Conservation (phyloP, 2,329 filamentous ascomycete genomes). For the Phaeosphaeria sp. region DNA sequence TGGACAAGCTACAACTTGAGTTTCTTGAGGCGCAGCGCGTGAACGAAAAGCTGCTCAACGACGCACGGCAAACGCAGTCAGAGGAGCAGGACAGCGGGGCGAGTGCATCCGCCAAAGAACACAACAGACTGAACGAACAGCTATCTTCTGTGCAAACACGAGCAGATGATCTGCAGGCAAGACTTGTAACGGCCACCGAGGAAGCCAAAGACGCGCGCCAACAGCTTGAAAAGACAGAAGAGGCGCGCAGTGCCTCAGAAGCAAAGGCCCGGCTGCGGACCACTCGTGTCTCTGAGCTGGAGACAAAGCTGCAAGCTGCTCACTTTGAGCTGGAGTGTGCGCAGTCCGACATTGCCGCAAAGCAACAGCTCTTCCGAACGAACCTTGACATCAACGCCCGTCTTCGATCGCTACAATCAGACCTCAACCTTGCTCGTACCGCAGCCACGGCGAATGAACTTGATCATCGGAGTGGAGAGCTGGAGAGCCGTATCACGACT, state of each 20-base stretch:
- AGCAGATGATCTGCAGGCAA: conserved; percentile 31
- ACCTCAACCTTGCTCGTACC: conserved; percentile 20
- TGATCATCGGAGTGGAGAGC: background rate
- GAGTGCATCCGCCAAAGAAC: conserved; percentile 13
- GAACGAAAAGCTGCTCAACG: conserved; percentile 15
- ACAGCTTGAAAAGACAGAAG: conserved; percentile 21
- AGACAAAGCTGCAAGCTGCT: conserved; percentile 29
- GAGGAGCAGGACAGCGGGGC: conserved; percentile 1
- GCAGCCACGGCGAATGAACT: conserved; percentile 7
- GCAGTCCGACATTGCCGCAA: conserved; percentile 30
- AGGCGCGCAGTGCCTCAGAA: conserved; percentile 13
- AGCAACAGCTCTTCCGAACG: conserved; percentile 34
- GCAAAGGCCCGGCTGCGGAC: conserved; percentile 13
- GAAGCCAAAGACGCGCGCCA: conserved; percentile 35
- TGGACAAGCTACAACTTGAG: conserved; percentile 24
- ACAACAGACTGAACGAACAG: conserved; percentile 21
- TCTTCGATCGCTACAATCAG: conserved; percentile 24
- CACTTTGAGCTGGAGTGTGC: conserved; percentile 36
- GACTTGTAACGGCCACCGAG: conserved; percentile 33
- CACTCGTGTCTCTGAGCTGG: conserved; percentile 26
- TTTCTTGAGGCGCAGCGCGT: conserved; percentile 16
- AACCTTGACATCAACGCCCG: conserved; percentile 32
- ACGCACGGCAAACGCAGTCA: conserved; percentile 6
- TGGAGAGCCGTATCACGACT: conserved; percentile 10
- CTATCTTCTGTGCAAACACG: conserved; percentile 33